Conservation (phyloP, 495 filamentous ascomycete genomes). For the Xylaria acuta region DNA sequence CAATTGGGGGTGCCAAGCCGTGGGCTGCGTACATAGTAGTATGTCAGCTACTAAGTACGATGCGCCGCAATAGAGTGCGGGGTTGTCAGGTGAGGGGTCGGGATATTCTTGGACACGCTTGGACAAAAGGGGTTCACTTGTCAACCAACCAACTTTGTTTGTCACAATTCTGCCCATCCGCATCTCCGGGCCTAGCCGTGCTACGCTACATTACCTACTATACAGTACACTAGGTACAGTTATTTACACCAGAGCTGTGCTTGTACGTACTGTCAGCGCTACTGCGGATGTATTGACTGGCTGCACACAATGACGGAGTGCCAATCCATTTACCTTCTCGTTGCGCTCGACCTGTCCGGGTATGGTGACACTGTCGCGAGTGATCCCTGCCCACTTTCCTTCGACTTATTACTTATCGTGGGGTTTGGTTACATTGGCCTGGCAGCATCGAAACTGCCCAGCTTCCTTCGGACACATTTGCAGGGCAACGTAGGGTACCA, state of each 20-base stretch:
- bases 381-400: not conserved
- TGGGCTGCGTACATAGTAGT: not conserved
- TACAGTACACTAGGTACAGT: not conserved
- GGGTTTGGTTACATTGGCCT: constrained; percentile 22
- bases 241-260: not conserved
- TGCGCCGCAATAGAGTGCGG: constrained; percentile 16
- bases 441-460: constrained; percentile 21
- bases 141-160: not conserved
- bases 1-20: constrained; percentile 19
- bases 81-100: constrained; percentile 23
- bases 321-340: not conserved
- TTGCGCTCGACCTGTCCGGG: not conserved
- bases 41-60: not conserved
- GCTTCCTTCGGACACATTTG: constrained; percentile 12
- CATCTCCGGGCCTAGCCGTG: constrained; percentile 12
- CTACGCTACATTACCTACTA: not conserved
- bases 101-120: not conserved
- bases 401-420: constrained; percentile 14
- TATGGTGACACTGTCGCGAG: not conserved
- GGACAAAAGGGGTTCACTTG: constrained; percentile 9
- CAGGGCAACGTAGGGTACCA: not conserved
- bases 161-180: constrained; percentile 10
- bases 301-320: not conserved
- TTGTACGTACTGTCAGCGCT: not conserved
- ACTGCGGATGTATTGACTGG: constrained; percentile 1